phyloP scores from a whole-genome alignment of 2,329 filamentous ascomycete species.

The Chaetomium sp. region DNA sequence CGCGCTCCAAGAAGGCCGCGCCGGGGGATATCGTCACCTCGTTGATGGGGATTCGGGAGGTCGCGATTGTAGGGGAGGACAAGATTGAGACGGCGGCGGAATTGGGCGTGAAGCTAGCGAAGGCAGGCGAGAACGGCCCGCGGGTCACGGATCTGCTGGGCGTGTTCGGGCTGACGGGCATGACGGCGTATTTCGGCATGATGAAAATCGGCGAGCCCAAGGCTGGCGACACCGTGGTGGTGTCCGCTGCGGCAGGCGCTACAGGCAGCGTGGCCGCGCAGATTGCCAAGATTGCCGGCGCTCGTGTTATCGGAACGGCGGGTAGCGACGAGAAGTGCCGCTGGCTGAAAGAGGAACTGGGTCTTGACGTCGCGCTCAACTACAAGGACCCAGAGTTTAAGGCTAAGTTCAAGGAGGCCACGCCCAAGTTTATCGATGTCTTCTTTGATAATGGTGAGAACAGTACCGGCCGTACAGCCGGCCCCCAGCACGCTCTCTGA shows the following conservation, averaged over 20 bases:
- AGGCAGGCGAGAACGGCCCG: slow-evolving; percentile 19
- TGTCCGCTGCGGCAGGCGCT: slow-evolving; percentile 60
- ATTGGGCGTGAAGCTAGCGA: slow-evolving; percentile 18
- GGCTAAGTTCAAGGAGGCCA: slow-evolving; percentile 45
- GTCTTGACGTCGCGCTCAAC: slow-evolving; percentile 51
- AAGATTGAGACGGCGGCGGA: slow-evolving; percentile 26
- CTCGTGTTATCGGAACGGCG: slow-evolving; percentile 47
- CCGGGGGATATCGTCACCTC: slow-evolving; percentile 47
- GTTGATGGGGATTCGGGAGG: slow-evolving; percentile 51
- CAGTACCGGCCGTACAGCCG: too few species aligned
- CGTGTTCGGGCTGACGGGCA: slow-evolving; percentile 51
- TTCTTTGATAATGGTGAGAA: slow-evolving; percentile 58
- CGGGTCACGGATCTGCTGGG: slow-evolving; percentile 46
- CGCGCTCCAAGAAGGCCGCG: slow-evolving; percentile 39
- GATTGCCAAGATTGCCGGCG: slow-evolving; percentile 59
- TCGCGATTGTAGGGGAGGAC: slow-evolving; percentile 44
- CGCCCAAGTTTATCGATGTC: slow-evolving; percentile 55
- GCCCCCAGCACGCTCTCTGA: too few species aligned
- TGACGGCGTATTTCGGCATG: slow-evolving; percentile 63
- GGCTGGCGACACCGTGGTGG: slow-evolving; percentile 58
- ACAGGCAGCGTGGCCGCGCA: slow-evolving; percentile 61
- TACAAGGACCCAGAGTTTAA: slow-evolving; percentile 48
- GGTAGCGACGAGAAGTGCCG: slow-evolving; percentile 50
- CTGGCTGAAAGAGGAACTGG: slow-evolving; percentile 48
- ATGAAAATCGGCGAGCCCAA: slow-evolving; percentile 56